Base-by-base conservation (phyloP, 306 rosid species). In the Sphenostylis stenocarpa region DNA sequence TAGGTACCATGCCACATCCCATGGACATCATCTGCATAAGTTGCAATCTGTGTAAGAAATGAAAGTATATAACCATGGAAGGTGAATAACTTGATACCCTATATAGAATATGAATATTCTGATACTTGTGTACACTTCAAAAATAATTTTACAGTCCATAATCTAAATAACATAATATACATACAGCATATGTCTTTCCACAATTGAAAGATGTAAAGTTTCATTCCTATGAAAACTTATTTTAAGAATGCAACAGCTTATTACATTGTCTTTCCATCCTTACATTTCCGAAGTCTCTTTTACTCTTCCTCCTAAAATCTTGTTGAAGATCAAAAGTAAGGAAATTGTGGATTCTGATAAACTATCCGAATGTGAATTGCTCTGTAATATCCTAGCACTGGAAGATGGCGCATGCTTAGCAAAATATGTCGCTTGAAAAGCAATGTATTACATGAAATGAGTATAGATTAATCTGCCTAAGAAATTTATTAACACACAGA, bases 1-100 rank as follows among this genome's bases (percentile, higher is more conserved):
- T 90, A 38, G 98, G 98, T 64, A 92, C 84, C 97, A 90, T 85
- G 72, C 97, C 90, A 71, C 92, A 92, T 78, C 96, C 98, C 97
- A 88, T 94, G 76, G 97, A 92, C 97, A 94, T 90, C 95, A 94
- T 94, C 98, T 94, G 93, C 89, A 74, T 76, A 61, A 26, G 75
- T 56, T 33, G 72, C 70, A 74, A 70, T 47, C 72, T 73, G 66
- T 49, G 47, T 70, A 36, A 71, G 65, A 64, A 55, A 72, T 52
- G 33, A 75, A 26, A 67, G 64, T 45, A 45, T 44, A 38, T 58
- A 76, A 44, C 68, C 68, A 44, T 58, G 53, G 57, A 66, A 55
- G 67, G 67, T 52, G 53, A 26, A 80, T 52, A 62, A 72, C 34
- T 63, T 24, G 49, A 62, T 47, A 67, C 31, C 51, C 38, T 23